Base-by-base conservation (phyloP, 257 asterid genomes). In the Plectranthus barbatus region DNA sequence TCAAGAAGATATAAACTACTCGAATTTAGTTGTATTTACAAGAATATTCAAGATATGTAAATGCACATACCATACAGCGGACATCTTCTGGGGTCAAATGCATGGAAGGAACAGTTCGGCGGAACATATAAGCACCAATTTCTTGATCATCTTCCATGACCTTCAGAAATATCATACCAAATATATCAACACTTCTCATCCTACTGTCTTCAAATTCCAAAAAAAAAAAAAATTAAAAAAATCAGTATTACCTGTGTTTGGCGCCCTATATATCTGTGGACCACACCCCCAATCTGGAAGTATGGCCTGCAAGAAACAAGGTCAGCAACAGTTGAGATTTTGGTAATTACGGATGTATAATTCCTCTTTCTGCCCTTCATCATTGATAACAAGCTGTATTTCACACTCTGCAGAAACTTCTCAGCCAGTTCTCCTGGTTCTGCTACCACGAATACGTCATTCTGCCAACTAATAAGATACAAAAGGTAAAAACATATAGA, bases 141-240 rank as follows among this genome's bases (percentile, higher is more conserved):
- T 93, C 99, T 74, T 70, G 95, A 78, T 90, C 97, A 76, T 93
- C 96, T 82, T 93, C 97, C 99, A 93, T 89, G 68, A 93, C 96
- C 99, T 93, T 76, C 75, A 71, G 15, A n/a, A 70, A 54, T 60
- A 71, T 14, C 69, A 51, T 51, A 64, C 46, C 63, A 36, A 66
- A 67, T 26, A 44, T 51, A 34, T 55, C 39, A 74, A 58, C 11
- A 50, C 41, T 48, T 62, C 37, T 40, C 66, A 60, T 56, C 62
- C 39, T 39, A 77, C 62, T 31, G 17, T 49, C 29, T 12, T 19
- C 64, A 66, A 56, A 59, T 24, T 60, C 29, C 58, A 49, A 13
- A n/a, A 52, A 18, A 34, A 13, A 14, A 55, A 39, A 60, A 29
- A 9, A 33, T 34, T 44, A 15, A 17, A 47, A 44, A n/a, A 20